Evolutionary conservation across 768 basidiomycete genomes (phyloP), one percentile per base, ranked within the genome.

Genomic region (Termitomyces sp.): DNA sequence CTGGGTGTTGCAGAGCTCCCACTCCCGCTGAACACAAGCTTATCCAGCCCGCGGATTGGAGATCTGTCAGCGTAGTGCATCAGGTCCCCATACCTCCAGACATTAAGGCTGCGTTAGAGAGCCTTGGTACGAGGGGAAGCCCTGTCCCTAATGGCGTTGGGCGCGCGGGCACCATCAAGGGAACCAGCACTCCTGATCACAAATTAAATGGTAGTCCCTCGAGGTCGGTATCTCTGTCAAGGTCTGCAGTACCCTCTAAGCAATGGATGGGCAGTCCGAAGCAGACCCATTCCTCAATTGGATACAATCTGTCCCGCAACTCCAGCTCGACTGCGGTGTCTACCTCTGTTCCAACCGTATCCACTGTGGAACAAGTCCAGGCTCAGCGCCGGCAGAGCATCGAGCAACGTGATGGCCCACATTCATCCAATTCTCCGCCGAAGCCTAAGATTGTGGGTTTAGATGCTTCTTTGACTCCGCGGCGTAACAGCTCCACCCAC

Each of bases 1-100:
- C 92, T 46, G 92, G 92, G 43, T 94, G 92, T 78, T 94, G 92
- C 79, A 86, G 91, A n/a, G 77, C 91, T 0, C 92, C 92, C 1
- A 74, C 74, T 34, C 66, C 77, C 17, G 75, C 70, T 58, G 92
- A 94, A 72, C 79, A 82, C 66, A 79, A 81, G 64, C 71, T 81
- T 65, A 86, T 94, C 60, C 84, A 82, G 25, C 81, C 86, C 55
- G 86, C 87, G 3, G 91, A 92, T 72, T 94, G 92, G 92, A 85
- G 80, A 65, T 83, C 89, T 36, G 90, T 94, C 71, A 88, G 85
- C 73, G 80, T 83, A 63, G 84, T 92, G 11, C 88, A 93, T 69
- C 82, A 83, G 61, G 78, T 92, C 58, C 80, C 87, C 57, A 91
- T 92, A 63, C 92, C 92, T 17, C 70, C 79, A 12, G 88, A 89